phyloP scores from a whole-genome alignment of 441 rosid species.

The Euphorbia corollata region DNA sequence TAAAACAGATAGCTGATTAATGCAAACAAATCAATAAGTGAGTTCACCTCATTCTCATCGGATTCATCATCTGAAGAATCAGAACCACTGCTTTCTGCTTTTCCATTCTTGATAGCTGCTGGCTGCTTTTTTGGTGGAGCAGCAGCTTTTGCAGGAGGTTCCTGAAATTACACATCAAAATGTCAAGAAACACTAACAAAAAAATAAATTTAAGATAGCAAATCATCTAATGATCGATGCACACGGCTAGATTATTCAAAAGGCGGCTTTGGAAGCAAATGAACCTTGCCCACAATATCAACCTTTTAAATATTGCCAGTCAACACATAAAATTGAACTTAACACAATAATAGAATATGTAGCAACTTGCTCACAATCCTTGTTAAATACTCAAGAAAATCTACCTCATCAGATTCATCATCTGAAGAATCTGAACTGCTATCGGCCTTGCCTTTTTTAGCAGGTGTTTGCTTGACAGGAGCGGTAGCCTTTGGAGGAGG shows the following conservation, averaged over 20 bases:
- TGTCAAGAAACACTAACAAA: background rate
- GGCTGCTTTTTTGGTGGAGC: slow-evolving; percentile 16
- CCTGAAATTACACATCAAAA: background rate
- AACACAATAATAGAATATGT: too few species aligned
- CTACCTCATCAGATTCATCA: slow-evolving; percentile 12
- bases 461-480: slow-evolving; percentile 5
- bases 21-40: background rate
- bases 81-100: slow-evolving; percentile 11
- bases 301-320: background rate
- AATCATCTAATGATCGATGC: slow-evolving; percentile 41
- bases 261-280: slow-evolving; percentile 1
- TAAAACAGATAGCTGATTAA: background rate
- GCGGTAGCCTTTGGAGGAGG: background rate
- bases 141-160: slow-evolving; percentile 9
- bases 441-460: slow-evolving; percentile 10
- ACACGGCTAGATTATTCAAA: slow-evolving; percentile 12
- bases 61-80: slow-evolving; percentile 19
- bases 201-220: background rate
- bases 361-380: background rate
- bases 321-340: background rate
- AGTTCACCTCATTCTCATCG: slow-evolving; percentile 14
- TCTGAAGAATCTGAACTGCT: slow-evolving; percentile 16
- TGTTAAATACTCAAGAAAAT: background rate
- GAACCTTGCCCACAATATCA: slow-evolving; percentile 2
- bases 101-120: slow-evolving; percentile 16